Percentiles rank a stretch among this genome's conserved stretches.
Conservation (phyloP, 73 alveolate species). For the Tetrahymena thermophila region DNA sequence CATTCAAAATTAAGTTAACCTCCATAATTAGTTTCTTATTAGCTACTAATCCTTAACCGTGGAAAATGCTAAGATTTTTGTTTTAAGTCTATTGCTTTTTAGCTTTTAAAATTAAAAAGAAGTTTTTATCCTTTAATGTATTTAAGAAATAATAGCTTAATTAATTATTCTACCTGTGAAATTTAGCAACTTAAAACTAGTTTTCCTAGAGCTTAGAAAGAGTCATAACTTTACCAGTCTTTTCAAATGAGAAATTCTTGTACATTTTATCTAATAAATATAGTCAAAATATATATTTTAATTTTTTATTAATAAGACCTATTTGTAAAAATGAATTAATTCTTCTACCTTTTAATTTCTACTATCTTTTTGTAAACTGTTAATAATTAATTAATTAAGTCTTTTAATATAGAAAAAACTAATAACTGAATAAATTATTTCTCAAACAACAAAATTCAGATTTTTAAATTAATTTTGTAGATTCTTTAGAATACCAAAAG, state of each 20-base stretch:
- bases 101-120: not conserved
- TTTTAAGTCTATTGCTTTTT: not conserved
- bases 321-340: not conserved
- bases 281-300: not conserved
- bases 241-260: not conserved
- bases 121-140: too few relatives aligned
- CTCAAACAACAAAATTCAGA: too few relatives aligned
- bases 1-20: not conserved
- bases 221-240: not conserved
- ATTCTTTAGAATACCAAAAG: too few relatives aligned
- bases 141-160: too few relatives aligned
- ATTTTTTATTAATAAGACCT: not conserved
- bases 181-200: not conserved
- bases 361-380: not conserved
- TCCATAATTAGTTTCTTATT: not conserved
- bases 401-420: too few relatives aligned
- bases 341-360: not conserved
- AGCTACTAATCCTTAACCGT: not conserved
- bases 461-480: too few relatives aligned
- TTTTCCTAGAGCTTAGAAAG: not conserved
- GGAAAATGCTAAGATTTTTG: not conserved
- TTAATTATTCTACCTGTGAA: not conserved
- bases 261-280: not conserved
- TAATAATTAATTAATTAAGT: too few relatives aligned
- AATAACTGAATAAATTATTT: too few relatives aligned